Base-by-base conservation (phyloP, 2,329 filamentous ascomycete genomes). In the Aspergillus calidoustus region DNA sequence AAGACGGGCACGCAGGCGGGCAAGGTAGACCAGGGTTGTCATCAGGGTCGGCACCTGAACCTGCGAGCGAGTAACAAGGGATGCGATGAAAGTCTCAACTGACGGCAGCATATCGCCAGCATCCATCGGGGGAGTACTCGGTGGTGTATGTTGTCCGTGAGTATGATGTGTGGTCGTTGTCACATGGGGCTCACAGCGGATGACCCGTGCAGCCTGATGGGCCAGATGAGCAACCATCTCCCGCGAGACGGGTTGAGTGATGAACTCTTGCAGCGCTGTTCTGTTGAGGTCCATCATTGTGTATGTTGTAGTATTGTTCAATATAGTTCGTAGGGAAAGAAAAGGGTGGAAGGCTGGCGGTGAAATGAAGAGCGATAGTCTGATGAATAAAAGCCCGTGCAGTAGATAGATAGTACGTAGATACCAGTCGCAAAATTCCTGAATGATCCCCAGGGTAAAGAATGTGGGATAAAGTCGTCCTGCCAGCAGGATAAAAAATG, bases 11-110 rank as follows among this genome's bases (percentile, higher is more conserved):
- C 90, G 91, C 73, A 99, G 86, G 64, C 93, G 88, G 73, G 86
- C 87, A 60, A 99, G 89, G 84, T 97, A 99, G 76, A 98, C 93
- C 46, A 99, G 86, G 7, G 93, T 93, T 41, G 92, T 94, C 95
- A 99, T 98, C 69, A 99, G 86, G 7, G 95, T 99, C 13, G 95
- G 92, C 57, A 97, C 93, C 83, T 98, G 94, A 31, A 98, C 95
- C 77, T 97, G 96, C 68, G 94, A 98, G 63, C 91, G 90, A 73
- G 92, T 87, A 64, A 98, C 93, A 31, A 99, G 86, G 66, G 93
- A 92, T 54, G 87, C 89, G 80, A 99, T 98, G 84, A 98, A 99
- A 61, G 89, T 86, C 77, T 97, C 92, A 41, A 98, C 82, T 0
- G 91, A 89, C 3, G 95, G 95, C 34, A 99, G 66, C 66, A 80